phyloP scores from a whole-genome alignment of 2,329 filamentous ascomycete genomes.

The Alternaria longipes region DNA sequence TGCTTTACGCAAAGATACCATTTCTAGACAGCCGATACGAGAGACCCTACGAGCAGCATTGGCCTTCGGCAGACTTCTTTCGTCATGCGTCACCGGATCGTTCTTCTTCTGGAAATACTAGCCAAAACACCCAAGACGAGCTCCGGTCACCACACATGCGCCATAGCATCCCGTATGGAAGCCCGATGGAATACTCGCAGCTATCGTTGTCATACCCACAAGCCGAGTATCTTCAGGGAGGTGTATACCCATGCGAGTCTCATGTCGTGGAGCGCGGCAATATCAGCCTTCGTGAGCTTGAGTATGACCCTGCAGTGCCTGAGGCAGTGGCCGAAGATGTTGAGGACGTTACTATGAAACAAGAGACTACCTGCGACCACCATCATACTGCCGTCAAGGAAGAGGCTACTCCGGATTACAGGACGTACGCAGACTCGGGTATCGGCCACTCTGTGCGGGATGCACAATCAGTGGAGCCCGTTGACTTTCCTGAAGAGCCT shows the following conservation, averaged over 20 bases:
- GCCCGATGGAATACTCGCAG: constrained; percentile 30
- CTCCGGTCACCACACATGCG: constrained; percentile 36
- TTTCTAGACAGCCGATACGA: constrained; percentile 25
- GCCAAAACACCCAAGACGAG: constrained; percentile 43
- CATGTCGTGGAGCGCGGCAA: constrained; percentile 26
- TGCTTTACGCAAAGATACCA: constrained; percentile 43
- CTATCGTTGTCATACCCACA: constrained; percentile 29
- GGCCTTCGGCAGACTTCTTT: constrained; percentile 29
- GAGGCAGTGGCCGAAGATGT: constrained; percentile 39
- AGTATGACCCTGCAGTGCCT: constrained; percentile 41
- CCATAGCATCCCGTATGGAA: constrained; percentile 29
- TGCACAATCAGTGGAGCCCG: constrained; percentile 50
- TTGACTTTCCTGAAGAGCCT: constrained; percentile 39
- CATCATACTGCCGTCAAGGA: constrained; percentile 27
- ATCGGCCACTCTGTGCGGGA: constrained; percentile 43
- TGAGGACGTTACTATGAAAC: constrained; percentile 34
- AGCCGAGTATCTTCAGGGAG: constrained; percentile 26
- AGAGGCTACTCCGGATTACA: constrained; percentile 25
- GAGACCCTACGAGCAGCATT: constrained; percentile 32
- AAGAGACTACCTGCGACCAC: constrained; percentile 31
- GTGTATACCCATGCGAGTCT: constrained; percentile 21
- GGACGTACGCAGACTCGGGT: constrained; percentile 36
- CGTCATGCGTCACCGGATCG: constrained; percentile 48
- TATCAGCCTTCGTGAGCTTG: constrained; percentile 44
- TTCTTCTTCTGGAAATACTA: constrained; percentile 46